phyloP scores from a whole-genome alignment of 371 early-diverging fungal species.

The Capniomyces stellatus region DNA sequence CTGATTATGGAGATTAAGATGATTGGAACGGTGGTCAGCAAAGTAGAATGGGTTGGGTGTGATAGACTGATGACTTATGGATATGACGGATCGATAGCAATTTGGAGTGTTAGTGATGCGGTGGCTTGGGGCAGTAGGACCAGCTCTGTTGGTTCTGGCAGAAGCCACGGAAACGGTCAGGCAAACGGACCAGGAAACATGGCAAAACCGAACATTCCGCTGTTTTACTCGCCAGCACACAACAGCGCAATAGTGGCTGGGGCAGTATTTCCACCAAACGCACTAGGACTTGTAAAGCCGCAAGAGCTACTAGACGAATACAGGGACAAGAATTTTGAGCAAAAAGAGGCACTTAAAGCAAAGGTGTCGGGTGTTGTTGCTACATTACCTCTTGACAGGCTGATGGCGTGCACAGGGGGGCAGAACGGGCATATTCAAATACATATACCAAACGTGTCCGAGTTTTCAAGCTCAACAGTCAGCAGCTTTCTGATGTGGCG shows the following conservation, averaged over 20 bases:
- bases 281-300: not conserved
- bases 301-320: not conserved
- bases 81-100: constrained; percentile 1
- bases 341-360: not conserved
- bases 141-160: not conserved
- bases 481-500: not conserved
- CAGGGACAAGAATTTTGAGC: not conserved
- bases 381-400: not conserved
- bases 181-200: not conserved
- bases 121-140: not conserved
- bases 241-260: not conserved
- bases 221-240: not conserved
- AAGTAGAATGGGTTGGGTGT: not conserved
- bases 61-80: constrained; percentile 1
- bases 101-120: constrained; percentile 1
- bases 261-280: not conserved
- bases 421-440: not conserved
- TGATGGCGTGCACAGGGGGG: not conserved
- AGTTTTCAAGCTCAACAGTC: not conserved
- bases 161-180: too few species aligned
- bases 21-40: not conserved
- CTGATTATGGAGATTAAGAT: constrained; percentile 1
- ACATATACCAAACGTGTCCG: not conserved
- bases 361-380: not conserved
- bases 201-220: not conserved